Evolutionary conservation across 2,329 filamentous ascomycete genomes (phyloP).

Genomic region (Ambrosiella xylebori): DNA sequence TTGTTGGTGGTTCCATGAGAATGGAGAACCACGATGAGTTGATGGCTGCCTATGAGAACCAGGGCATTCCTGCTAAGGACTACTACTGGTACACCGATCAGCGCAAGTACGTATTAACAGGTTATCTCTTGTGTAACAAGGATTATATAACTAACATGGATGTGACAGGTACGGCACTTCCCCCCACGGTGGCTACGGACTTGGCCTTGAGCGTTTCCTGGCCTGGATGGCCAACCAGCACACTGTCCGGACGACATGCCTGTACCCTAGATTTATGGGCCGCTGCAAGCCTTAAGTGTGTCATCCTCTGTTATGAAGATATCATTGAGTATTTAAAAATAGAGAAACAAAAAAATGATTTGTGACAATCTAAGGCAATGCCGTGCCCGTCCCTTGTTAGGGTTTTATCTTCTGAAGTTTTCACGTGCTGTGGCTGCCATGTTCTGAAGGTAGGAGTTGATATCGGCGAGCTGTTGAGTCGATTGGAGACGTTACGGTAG

Average conservation of each 20-base stretch:
- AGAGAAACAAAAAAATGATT: no score
- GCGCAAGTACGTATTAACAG: slow-evolving; percentile 51
- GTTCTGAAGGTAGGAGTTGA: neutral
- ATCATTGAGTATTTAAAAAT: neutral
- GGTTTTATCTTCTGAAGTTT: neutral
- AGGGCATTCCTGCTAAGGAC: slow-evolving; percentile 65
- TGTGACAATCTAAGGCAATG: no score
- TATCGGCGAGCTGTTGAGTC: no score
- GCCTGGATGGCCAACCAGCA: slow-evolving; percentile 48
- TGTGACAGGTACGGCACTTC: slow-evolving; percentile 62
- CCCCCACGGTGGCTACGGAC: slow-evolving; percentile 81
- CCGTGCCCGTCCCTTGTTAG: neutral
- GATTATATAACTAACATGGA: slow-evolving; percentile 9
- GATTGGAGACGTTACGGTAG: neutral
- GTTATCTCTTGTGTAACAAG: neutral
- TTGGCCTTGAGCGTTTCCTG: slow-evolving; percentile 68
- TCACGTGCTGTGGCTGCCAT: no score
- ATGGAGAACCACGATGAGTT: slow-evolving; percentile 84
- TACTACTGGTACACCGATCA: slow-evolving; percentile 99
- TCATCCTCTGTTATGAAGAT: neutral
- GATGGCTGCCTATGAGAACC: slow-evolving; percentile 70
- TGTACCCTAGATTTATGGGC: slow-evolving; percentile 69
- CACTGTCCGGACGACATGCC: slow-evolving; percentile 47
- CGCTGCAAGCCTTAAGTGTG: slow-evolving; percentile 51
- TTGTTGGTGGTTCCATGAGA: slow-evolving; percentile 92